A percentile compares a stretch with the other conserved stretches of the same genome.
phyloP scores from a whole-genome alignment of 176 grass and related monocot genomes.

The Dactylis glomerata region DNA sequence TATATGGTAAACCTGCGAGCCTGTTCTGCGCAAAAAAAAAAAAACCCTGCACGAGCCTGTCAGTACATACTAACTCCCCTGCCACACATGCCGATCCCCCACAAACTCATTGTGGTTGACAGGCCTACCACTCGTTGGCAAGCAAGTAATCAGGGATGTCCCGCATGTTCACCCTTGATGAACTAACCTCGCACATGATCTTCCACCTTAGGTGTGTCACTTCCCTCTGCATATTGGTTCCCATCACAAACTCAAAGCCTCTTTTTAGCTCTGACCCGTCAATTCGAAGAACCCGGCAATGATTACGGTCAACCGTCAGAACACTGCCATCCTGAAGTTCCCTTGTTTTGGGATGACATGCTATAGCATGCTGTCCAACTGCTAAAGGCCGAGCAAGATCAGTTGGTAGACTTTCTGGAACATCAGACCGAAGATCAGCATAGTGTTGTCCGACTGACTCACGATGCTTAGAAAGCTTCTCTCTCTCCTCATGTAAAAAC shows the following conservation, averaged over 20 bases:
- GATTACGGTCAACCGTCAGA: conserved; percentile 59
- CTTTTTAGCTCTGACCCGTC: conserved; percentile 52
- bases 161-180: not conserved
- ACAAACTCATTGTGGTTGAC: too few species aligned
- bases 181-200: not conserved
- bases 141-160: not conserved
- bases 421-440: conserved; percentile 63
- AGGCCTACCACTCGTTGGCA: not conserved
- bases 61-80: too few species aligned
- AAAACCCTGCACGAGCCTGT: not conserved
- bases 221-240: not conserved
- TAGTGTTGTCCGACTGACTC: conserved; percentile 87
- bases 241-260: conserved; percentile 69
- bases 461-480: conserved; percentile 71
- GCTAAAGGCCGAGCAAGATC: conserved; percentile 81
- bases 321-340: conserved; percentile 88
- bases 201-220: not conserved
- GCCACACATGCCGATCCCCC: too few species aligned
- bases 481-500: conserved; percentile 87
- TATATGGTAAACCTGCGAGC: not conserved
- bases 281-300: conserved; percentile 71
- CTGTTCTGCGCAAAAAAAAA: too few species aligned
- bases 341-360: conserved; percentile 88
- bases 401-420: conserved; percentile 79
- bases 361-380: conserved; percentile 79